Evolutionary conservation across 345 rosid species (phyloP), one percentile per base, ranked within the genome.

Genomic region (Dovyalis caffra): DNA sequence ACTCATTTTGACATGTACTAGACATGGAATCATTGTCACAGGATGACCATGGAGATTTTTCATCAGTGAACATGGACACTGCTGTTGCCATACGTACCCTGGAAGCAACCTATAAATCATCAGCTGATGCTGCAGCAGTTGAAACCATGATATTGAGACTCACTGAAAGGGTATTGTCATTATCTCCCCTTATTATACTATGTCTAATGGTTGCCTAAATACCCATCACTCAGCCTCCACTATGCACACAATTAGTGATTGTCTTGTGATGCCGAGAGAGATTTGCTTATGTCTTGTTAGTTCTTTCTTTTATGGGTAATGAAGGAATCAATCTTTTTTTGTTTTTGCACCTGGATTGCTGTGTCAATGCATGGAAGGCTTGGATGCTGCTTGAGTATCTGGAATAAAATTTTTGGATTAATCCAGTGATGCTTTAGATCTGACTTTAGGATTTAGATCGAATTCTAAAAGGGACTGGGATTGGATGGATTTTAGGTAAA

Each of bases 21-120:
- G 29, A 37, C 23, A 28, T 69, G 63, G 58, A 72, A 43, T 53
- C 66, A 58, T 35, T 61, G n/a, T 74, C 61, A 63, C 86, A 96
- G 99, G 99, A 93, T 80, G 98, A 93, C 84, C 90, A 90, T 73
- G 99, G 98, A 31, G 98, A 96, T 81, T 92, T 96, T 74, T 93
- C 99, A 69, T 80, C 99, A 0, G 99, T 93, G 83, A 95, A 95
- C 84, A 95, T 95, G 99, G 97, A 95, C 78, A 95, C 98, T 67
- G 98, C 97, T 80, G 95, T 95, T 80, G 98, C 99, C 6, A 95
- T 95, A 64, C 95, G 97, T 68, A 95, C 99, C 14, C 92, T 95
- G n/a, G 98, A 95, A 78, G 97, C 97, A 60, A 95, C 99, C 20
- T 95, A 91, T 75, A 92, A 89, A 80, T 87, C 97, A 33, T 93